Conservation (phyloP, 345 rosid species). For the Passiflora organensis region DNA sequence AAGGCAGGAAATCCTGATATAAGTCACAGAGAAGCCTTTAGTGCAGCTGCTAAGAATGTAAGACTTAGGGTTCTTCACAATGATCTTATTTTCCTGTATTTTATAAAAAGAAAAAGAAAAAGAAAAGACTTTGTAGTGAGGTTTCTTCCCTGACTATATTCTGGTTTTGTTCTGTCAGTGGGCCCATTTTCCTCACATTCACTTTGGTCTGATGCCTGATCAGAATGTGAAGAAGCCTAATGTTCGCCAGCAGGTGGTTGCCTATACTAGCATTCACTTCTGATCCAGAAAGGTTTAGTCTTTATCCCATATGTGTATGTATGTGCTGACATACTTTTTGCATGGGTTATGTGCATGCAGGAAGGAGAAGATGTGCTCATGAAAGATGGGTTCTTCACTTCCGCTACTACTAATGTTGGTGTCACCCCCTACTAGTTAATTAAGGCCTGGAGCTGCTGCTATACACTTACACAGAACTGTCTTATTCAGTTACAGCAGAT, state of each 20-base stretch:
- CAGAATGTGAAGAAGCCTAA: slow-evolving; percentile 20
- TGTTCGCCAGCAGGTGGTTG: slow-evolving; percentile 19
- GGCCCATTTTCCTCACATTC: slow-evolving; percentile 29
- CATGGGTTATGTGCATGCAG: neutral
- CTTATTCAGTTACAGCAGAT: no score
- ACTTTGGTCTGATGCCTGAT: slow-evolving; percentile 30
- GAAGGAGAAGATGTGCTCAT: slow-evolving; percentile 27
- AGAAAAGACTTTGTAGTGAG: neutral
- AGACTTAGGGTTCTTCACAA: slow-evolving; percentile 39
- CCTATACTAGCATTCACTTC: neutral
- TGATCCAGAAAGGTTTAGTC: no score
- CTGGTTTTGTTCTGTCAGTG: slow-evolving; percentile 19
- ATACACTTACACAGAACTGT: neutral
- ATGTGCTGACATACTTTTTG: neutral
- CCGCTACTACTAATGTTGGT: slow-evolving; percentile 18
- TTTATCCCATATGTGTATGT: no score
- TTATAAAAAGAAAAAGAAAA: neutral
- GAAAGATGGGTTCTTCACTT: slow-evolving; percentile 18
- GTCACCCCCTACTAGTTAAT: slow-evolving; percentile 13
- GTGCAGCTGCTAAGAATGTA: slow-evolving; percentile 99
- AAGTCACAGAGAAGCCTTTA: slow-evolving; percentile 98
- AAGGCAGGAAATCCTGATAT: slow-evolving; percentile 99
- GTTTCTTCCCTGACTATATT: slow-evolving; percentile 2
- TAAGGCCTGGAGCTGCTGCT: neutral
- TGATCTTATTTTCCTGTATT: no score